Percentiles rank a stretch among this genome's conserved stretches.
Evolutionary conservation across 148 eudicot genomes (phyloP).

Genomic region (Vaccinium corymbosum): DNA sequence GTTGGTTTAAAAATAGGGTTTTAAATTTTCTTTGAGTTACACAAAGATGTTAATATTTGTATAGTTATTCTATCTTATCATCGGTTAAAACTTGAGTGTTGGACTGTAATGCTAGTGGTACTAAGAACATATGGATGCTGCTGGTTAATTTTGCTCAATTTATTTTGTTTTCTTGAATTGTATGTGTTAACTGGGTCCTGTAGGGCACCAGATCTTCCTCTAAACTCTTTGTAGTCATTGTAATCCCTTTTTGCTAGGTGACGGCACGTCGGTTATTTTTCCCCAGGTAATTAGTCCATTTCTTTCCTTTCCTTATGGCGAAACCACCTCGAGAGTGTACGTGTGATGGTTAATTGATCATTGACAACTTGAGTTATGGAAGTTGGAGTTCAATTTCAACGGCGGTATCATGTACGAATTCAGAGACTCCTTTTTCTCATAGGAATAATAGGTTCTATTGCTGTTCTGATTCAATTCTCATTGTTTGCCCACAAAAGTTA

Average conservation of each 20-base stretch:
- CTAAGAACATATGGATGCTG: not conserved
- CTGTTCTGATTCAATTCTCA: constrained; percentile 34
- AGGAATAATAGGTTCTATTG: constrained; percentile 28
- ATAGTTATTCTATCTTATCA: not conserved
- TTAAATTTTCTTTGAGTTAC: not conserved
- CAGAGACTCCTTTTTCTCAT: constrained; percentile 28
- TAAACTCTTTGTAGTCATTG: not conserved
- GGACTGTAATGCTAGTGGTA: too few species aligned
- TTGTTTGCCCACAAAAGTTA: constrained; percentile 26
- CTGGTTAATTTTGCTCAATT: not conserved
- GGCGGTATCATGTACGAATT: constrained; percentile 21
- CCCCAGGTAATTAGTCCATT: not conserved
- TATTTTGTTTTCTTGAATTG: not conserved
- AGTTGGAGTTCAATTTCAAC: constrained; percentile 17
- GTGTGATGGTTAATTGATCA: not conserved
- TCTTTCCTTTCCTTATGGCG: too few species aligned
- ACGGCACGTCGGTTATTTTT: not conserved
- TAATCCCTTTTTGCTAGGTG: constrained; percentile 6
- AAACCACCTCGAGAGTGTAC: not conserved
- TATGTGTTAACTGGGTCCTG: not conserved
- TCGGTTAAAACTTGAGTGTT: too few species aligned
- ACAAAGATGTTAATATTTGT: not conserved
- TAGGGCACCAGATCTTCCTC: not conserved
- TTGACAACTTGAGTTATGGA: constrained; percentile 25
- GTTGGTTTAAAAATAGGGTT: not conserved